These are phyloP conservation scores for Yamadazyma nakazawae DNA, from an alignment of 805 yeast genomes.

Conservation along the genomic window DNA sequence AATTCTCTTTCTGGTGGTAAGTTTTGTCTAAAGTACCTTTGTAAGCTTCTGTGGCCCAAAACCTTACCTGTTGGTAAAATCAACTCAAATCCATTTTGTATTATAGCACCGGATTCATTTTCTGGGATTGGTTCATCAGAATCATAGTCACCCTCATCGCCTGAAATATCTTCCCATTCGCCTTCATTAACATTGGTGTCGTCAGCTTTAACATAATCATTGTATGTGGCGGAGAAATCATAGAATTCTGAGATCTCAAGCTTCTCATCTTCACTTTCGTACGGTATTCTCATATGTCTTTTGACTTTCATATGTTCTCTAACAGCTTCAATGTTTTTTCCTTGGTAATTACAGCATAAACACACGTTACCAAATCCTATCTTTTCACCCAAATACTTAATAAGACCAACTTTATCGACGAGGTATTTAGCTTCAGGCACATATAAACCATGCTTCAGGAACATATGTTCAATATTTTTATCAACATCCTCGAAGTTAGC, in stretches of 20 bases:
- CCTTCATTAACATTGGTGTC: slow-evolving; percentile 20
- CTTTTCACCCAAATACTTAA: slow-evolving; percentile 74
- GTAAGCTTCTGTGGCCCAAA: slow-evolving; percentile 42
- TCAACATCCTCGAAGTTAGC: slow-evolving; percentile 37
- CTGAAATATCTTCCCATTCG: slow-evolving; percentile 43
- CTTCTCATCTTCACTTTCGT: slow-evolving; percentile 76
- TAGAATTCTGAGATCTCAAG: slow-evolving; percentile 76
- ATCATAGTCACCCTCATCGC: slow-evolving; percentile 21
- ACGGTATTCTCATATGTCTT: slow-evolving; percentile 86
- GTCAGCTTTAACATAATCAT: slow-evolving; percentile 17
- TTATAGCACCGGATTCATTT: slow-evolving; percentile 25
- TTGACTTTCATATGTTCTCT: slow-evolving; percentile 85
- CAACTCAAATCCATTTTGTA: slow-evolving; percentile 37
- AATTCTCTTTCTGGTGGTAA: slow-evolving; percentile 41
- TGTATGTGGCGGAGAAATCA: slow-evolving; percentile 71
- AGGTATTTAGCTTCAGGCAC: slow-evolving; percentile 79
- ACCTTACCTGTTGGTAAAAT: slow-evolving; percentile 42
- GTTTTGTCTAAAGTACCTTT: slow-evolving; percentile 43
- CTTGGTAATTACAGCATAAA: slow-evolving; percentile 77
- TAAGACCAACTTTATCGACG: slow-evolving; percentile 64
- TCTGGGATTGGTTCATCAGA: slow-evolving; percentile 29
- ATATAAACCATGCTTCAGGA: slow-evolving; percentile 74
- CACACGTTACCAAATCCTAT: slow-evolving; percentile 84
- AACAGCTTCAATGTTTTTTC: slow-evolving; percentile 78
- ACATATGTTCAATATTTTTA: slow-evolving; percentile 66